phyloP scores from a whole-genome alignment of 495 filamentous ascomycete genomes.

The Lophiostoma macrostomum region DNA sequence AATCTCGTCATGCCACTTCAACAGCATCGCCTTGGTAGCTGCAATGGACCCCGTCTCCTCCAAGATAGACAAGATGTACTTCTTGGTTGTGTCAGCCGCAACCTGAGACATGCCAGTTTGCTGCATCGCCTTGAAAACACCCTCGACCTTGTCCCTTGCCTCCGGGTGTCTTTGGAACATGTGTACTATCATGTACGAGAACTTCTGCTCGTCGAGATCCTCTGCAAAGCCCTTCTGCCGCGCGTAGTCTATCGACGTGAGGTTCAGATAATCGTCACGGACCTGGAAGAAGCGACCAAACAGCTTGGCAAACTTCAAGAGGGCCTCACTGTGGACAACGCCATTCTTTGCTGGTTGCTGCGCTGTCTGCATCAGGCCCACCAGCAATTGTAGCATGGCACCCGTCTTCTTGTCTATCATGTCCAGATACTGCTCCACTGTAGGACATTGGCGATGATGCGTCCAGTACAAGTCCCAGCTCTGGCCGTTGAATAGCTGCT shows the following conservation, averaged over 20 bases:
- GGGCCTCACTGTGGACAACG: conserved; percentile 48
- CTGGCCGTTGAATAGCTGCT: conserved; percentile 86
- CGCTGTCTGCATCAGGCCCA: neutral
- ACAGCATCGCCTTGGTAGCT: too few relatives aligned
- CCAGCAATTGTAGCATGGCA: neutral
- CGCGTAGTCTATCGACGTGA: conserved; percentile 68
- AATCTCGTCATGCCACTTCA: too few relatives aligned
- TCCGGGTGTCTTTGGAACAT: too few relatives aligned
- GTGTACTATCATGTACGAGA: conserved; percentile 94
- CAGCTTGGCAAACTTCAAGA: conserved; percentile 84
- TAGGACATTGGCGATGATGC: conserved; percentile 84
- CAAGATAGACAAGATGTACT: too few relatives aligned
- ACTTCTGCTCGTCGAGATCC: conserved; percentile 96
- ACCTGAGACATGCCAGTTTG: too few relatives aligned
- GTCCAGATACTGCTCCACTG: conserved; percentile 92
- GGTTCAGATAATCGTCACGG: conserved; percentile 92
- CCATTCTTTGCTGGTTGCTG: neutral
- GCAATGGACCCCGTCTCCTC: too few relatives aligned
- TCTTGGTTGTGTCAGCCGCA: too few relatives aligned
- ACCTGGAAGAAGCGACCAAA: conserved; percentile 93
- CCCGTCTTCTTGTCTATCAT: conserved; percentile 95
- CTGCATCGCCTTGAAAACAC: too few relatives aligned
- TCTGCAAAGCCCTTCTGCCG: conserved; percentile 91
- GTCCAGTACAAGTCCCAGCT: conserved; percentile 98
- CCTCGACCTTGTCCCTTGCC: too few relatives aligned